A percentile compares a stretch with the other conserved stretches of the same genome.
Evolutionary conservation across 371 early-diverging fungal genomes (phyloP).

Genomic region (Syncephalastrum monosporum): DNA sequence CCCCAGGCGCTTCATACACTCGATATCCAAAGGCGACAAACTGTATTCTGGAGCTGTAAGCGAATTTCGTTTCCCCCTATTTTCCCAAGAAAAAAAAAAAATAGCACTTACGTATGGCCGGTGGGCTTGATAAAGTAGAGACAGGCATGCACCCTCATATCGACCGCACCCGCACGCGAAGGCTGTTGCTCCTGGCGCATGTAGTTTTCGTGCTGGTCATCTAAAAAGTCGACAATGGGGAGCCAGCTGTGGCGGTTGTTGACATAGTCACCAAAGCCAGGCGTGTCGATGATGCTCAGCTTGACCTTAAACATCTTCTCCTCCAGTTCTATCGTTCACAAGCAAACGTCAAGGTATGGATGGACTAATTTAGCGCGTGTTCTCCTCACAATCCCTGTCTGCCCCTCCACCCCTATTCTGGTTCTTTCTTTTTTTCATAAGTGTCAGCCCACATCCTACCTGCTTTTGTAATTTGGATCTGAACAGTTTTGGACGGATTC

Average conservation of each 20-base stretch:
- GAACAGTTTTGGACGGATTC: constrained; percentile 69
- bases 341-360: too few relatives aligned
- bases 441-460: too few relatives aligned
- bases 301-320: constrained; percentile 96
- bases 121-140: constrained; percentile 93
- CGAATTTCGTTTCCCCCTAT: not conserved
- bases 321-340: constrained; percentile 67
- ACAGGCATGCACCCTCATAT: constrained; percentile 86
- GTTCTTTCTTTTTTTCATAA: not conserved
- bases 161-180: constrained; percentile 57
- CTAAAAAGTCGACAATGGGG: constrained; percentile 80
- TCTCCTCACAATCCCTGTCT: too few relatives aligned
- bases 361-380: too few relatives aligned
- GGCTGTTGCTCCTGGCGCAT: constrained; percentile 75
- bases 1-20: constrained; percentile 84
- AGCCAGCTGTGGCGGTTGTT: constrained; percentile 74
- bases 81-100: not conserved
- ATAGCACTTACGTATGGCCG: constrained; percentile 71
- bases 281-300: constrained; percentile 89
- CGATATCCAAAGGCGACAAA: constrained; percentile 86
- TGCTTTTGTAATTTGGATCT: constrained; percentile 68
- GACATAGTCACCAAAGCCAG: constrained; percentile 91
- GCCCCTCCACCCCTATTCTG: constrained; percentile 1
- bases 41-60: constrained; percentile 35
- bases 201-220: constrained; percentile 93